A percentile compares a stretch with the other conserved stretches of the same genome.
phyloP scores from a whole-genome alignment of 768 basidiomycete genomes.

The Psilocybe subaeruginosa region DNA sequence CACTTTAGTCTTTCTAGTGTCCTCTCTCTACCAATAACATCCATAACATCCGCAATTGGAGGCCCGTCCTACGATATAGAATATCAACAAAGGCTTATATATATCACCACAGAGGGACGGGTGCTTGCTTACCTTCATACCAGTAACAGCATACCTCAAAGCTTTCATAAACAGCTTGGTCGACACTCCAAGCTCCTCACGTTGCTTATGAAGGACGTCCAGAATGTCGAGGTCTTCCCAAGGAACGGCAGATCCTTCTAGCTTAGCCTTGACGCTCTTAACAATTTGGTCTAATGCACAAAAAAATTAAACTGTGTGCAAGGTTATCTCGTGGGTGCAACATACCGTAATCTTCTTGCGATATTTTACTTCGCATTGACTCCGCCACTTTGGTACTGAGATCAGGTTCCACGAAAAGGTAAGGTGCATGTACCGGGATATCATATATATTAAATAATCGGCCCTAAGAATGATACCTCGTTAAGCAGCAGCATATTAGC shows the following conservation, averaged over 20 bases:
- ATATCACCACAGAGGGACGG: background rate
- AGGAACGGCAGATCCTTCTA: slow-evolving; percentile 32
- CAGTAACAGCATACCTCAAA: slow-evolving; percentile 79
- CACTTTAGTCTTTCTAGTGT: slow-evolving; percentile 37
- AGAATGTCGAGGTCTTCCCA: slow-evolving; percentile 32
- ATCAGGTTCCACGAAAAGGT: slow-evolving; percentile 78
- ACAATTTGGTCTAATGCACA: slow-evolving; percentile 34
- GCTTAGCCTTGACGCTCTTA: slow-evolving; percentile 27
- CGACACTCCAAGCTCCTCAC: slow-evolving; percentile 38
- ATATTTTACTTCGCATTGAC: slow-evolving; percentile 49
- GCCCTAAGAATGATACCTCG: slow-evolving; percentile 42
- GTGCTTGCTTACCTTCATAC: slow-evolving; percentile 66
- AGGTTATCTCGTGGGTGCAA: background rate
- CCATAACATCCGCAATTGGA: slow-evolving; percentile 45
- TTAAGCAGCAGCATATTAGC: background rate
- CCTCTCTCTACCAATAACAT: slow-evolving; percentile 44
- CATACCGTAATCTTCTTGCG: slow-evolving; percentile 48
- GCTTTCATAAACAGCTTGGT: slow-evolving; percentile 68
- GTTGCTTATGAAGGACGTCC: slow-evolving; percentile 46
- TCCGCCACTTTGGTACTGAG: slow-evolving; percentile 56
- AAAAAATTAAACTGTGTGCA: slow-evolving; percentile 1
- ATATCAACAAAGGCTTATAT: too few species aligned
- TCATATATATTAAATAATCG: slow-evolving; percentile 74
- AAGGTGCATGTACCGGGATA: slow-evolving; percentile 67
- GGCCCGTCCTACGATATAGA: slow-evolving; percentile 46